phyloP scores from a whole-genome alignment of 805 yeast species.

The Starmerella vitae region DNA sequence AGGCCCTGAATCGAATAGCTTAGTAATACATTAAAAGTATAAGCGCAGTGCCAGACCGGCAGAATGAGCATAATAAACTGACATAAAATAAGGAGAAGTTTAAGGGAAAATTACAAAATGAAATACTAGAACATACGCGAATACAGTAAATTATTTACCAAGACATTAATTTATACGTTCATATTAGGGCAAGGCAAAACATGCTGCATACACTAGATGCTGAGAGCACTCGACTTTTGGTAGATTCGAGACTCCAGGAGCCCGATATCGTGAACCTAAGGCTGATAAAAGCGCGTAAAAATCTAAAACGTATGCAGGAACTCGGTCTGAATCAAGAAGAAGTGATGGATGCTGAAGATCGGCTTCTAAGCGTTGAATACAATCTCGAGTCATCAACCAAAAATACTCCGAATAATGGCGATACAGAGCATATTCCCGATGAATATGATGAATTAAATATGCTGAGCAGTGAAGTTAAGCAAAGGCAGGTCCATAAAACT shows the following conservation, averaged over 20 bases:
- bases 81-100: too few relatives aligned
- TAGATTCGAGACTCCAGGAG: conserved; percentile 10
- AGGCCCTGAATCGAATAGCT: too few relatives aligned
- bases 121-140: too few relatives aligned
- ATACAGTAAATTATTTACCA: too few relatives aligned
- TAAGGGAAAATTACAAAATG: too few relatives aligned
- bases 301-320: conserved; percentile 2
- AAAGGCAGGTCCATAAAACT: conserved; percentile 2
- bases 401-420: neutral
- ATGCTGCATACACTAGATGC: conserved; percentile 9
- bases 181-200: too few relatives aligned
- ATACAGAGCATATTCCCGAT: neutral
- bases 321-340: conserved; percentile 1
- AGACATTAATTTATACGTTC: too few relatives aligned
- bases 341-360: conserved; percentile 10
- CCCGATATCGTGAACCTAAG: conserved; percentile 8
- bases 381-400: neutral
- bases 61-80: too few relatives aligned
- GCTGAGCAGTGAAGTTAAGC: conserved; percentile 8
- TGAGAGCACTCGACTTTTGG: conserved; percentile 10
- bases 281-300: conserved; percentile 11
- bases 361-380: conserved; percentile 12
- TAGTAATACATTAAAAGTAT: too few relatives aligned
- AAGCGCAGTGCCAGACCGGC: too few relatives aligned
- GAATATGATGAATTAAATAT: conserved; percentile 14